A percentile compares a stretch with the other conserved stretches of the same genome.
phyloP scores from a whole-genome alignment of 1,284 basidiomycete genomes.

The Neolentinus lepideus region DNA sequence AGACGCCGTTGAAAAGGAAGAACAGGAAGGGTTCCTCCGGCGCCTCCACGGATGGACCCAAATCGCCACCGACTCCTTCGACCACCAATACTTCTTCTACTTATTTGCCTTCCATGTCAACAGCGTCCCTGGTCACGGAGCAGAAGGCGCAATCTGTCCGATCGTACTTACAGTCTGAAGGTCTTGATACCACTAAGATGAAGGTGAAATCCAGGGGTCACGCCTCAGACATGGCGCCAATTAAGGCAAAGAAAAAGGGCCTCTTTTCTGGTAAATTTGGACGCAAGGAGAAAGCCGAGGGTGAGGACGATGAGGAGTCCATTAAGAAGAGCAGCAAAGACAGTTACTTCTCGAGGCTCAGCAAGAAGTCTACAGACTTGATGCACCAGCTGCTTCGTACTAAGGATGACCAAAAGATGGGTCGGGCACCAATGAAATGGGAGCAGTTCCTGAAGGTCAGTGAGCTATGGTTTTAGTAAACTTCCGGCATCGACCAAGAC shows the following conservation, averaged over 20 bases:
- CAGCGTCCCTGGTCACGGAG: slow-evolving; percentile 38
- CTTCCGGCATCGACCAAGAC: neutral
- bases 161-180: slow-evolving; percentile 55
- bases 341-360: slow-evolving; percentile 47
- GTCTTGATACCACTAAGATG: slow-evolving; percentile 39
- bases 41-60: neutral
- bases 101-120: slow-evolving; percentile 26
- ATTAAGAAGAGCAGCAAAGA: slow-evolving; percentile 27
- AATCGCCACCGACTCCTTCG: slow-evolving; percentile 13
- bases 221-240: slow-evolving; percentile 40
- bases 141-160: slow-evolving; percentile 57
- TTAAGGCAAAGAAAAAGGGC: slow-evolving; percentile 34
- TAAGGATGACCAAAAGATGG: slow-evolving; percentile 47
- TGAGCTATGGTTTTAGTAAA: slow-evolving; percentile 1
- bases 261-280: slow-evolving; percentile 41
- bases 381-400: slow-evolving; percentile 62
- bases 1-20: slow-evolving; percentile 3
- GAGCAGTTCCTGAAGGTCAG: slow-evolving; percentile 53
- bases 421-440: slow-evolving; percentile 63
- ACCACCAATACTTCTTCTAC: slow-evolving; percentile 19
- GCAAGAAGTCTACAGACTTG: slow-evolving; percentile 47
- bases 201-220: slow-evolving; percentile 67
- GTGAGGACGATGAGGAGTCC: slow-evolving; percentile 27
- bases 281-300: slow-evolving; percentile 26
- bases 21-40: slow-evolving; percentile 3